Base-by-base conservation (phyloP, 2,329 filamentous ascomycete species). In the Cercospora sp. region DNA sequence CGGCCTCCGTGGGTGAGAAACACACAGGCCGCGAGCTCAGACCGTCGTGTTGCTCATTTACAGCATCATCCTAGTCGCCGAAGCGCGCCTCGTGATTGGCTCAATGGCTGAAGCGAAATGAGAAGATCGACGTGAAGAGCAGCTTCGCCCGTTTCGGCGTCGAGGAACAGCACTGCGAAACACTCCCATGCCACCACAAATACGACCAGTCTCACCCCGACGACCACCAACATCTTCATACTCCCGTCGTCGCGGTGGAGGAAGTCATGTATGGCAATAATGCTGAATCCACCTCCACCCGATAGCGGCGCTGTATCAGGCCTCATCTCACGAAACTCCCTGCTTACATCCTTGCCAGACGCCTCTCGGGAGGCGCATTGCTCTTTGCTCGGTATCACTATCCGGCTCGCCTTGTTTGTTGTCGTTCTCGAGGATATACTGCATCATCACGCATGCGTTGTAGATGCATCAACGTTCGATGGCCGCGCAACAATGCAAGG, bases 1-100 rank as follows among this genome's bases (percentile, higher is more conserved):
- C 20, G 55, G 16, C 36, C 48, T 28, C 48, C 55, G 63, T 51
- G 53, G 39, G 31, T 60, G 53, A 30, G 45, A 55, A 55, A 51
- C 31, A 23, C n/a, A n/a, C 30, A 26, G 26, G 8, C 12, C 31
- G 55, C 23, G 33, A 23, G 23, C 36, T 48, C 28, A 48, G 39
- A 65, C 53, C 53, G 31, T 45, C n/a, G 63, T 20, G 28, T 48
- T 53, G 45, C 53, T 58, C 51, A 64, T 64, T 64, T 64, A 12
- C 53, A 64, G 51, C 31, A 28, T 5, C 62, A 42, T 48, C 62
- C 62, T 16, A 12, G 64, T 53, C 57, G 30, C 26, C 10, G 12
- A 20, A 16, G 48, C 62, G 62, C 62, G 33, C 30, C 12, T 30
- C 36, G 23, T 42, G 48, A 64, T 58, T 64, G 62, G 53, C 39